A percentile compares a stretch with the other conserved stretches of the same genome.
These are phyloP conservation scores for Daedaleopsis nitida DNA, from an alignment of 768 basidiomycete species.

Conservation along the genomic window DNA sequence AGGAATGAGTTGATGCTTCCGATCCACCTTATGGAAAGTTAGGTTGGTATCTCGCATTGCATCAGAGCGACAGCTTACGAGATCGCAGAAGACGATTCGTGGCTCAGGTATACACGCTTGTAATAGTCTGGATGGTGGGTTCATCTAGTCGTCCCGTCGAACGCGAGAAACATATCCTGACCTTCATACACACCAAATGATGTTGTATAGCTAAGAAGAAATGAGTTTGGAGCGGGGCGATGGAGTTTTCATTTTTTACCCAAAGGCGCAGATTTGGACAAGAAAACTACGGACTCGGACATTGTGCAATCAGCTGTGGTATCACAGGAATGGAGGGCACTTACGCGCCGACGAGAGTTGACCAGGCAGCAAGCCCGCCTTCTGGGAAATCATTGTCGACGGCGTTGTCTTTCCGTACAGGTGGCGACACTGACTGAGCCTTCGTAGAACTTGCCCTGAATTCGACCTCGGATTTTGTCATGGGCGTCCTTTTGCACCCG, in stretches of 20 bases:
- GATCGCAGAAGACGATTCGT: slow-evolving; percentile 29
- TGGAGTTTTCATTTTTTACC: slow-evolving; percentile 9
- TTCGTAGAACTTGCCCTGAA: too few species aligned
- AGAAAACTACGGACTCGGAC: too few species aligned
- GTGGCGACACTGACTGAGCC: too few species aligned
- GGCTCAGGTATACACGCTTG: slow-evolving; percentile 32
- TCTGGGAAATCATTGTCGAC: too few species aligned
- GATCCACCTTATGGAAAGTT: slow-evolving; percentile 54
- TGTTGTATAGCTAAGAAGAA: slow-evolving; percentile 28
- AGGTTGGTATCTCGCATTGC: not conserved
- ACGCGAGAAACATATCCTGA: slow-evolving; percentile 4
- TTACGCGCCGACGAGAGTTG: slow-evolving; percentile 20
- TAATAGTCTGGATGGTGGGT: slow-evolving; percentile 21
- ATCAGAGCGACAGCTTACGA: slow-evolving; percentile 16
- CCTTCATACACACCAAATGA: slow-evolving; percentile 38
- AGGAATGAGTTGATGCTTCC: slow-evolving; percentile 52
- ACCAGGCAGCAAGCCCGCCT: slow-evolving; percentile 27
- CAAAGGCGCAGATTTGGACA: slow-evolving; percentile 24
- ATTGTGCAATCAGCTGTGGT: not conserved
- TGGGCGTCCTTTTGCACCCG: too few species aligned
- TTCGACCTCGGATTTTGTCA: too few species aligned
- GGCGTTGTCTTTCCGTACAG: too few species aligned
- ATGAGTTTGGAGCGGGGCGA: not conserved
- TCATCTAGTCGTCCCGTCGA: not conserved
- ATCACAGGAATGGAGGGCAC: slow-evolving; percentile 10